These are phyloP conservation scores for Dinochytrium kinnereticum DNA, from an alignment of 371 early-diverging fungal genomes.

Conservation along the genomic window DNA sequence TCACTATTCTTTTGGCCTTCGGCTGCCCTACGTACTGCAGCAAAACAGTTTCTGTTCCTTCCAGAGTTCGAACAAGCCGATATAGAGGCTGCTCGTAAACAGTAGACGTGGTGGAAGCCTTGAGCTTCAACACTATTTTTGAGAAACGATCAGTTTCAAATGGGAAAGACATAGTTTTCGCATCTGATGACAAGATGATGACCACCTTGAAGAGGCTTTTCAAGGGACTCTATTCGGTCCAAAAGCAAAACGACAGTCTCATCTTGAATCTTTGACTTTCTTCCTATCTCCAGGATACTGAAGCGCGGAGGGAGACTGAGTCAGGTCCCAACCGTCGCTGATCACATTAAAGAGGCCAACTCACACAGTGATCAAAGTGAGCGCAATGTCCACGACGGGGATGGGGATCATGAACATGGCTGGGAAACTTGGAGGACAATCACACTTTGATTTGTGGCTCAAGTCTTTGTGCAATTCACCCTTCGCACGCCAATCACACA, in stretches of 20 bases:
- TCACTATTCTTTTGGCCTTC: background rate
- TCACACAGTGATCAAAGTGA: background rate
- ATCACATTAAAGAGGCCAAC: no score
- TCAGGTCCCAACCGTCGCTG: no score
- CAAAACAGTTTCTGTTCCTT: conserved; percentile 4
- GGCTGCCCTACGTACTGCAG: conserved; percentile 7
- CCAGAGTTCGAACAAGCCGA: background rate
- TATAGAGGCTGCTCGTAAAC: background rate
- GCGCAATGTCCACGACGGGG: conserved; percentile 17
- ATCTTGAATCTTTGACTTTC: conserved; percentile 1
- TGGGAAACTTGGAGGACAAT: background rate
- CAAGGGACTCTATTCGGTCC: conserved; percentile 5
- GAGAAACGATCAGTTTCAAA: no score
- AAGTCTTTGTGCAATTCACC: no score
- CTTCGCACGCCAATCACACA: no score
- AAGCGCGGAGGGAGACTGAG: background rate
- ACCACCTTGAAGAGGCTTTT: conserved; percentile 3
- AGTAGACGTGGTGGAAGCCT: background rate
- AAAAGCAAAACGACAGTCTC: background rate
- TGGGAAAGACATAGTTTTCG: background rate
- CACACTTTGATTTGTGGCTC: no score
- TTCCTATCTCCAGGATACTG: conserved; percentile 6
- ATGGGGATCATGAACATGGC: conserved; percentile 8
- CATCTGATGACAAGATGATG: background rate
- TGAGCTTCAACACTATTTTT: conserved; percentile 1